Percentiles rank a stretch among this genome's conserved stretches.
These are phyloP conservation scores for Populus simonii DNA, from an alignment of 345 rosid species.

Conservation along the genomic window DNA sequence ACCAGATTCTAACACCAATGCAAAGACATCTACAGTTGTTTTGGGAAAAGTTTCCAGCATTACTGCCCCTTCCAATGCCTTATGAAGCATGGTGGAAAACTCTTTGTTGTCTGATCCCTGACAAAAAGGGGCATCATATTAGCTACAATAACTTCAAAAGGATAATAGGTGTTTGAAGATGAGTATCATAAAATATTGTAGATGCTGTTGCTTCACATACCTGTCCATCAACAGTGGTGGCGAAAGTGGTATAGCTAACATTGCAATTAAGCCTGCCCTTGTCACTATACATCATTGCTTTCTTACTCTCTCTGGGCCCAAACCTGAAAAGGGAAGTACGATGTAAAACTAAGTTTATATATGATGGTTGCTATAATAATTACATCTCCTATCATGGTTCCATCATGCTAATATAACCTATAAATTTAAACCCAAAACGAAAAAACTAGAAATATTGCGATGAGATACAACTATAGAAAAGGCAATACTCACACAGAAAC, in stretches of 20 bases:
- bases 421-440: not conserved
- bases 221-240: conserved; percentile 67
- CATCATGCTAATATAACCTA: not conserved
- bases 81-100: conserved; percentile 82
- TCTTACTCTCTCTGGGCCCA: conserved; percentile 99
- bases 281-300: conserved; percentile 86
- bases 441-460: not conserved
- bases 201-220: conserved; percentile 29
- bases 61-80: conserved; percentile 86
- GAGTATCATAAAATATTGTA: not conserved
- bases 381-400: not conserved
- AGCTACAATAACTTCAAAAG: conserved; percentile 7
- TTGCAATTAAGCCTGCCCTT: conserved; percentile 78
- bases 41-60: conserved; percentile 85
- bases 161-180: not conserved
- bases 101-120: conserved; percentile 82
- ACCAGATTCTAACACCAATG: conserved; percentile 90
- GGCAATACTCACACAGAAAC: conserved; percentile 83
- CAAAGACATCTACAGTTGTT: conserved; percentile 94
- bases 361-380: not conserved
- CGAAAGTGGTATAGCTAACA: conserved; percentile 85
- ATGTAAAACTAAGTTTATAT: not conserved
- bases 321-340: conserved; percentile 43
- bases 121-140: conserved; percentile 8
- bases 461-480: not conserved